Base-by-base conservation (phyloP, 179 eudicot genomes). In the Spinacia oleracea region DNA sequence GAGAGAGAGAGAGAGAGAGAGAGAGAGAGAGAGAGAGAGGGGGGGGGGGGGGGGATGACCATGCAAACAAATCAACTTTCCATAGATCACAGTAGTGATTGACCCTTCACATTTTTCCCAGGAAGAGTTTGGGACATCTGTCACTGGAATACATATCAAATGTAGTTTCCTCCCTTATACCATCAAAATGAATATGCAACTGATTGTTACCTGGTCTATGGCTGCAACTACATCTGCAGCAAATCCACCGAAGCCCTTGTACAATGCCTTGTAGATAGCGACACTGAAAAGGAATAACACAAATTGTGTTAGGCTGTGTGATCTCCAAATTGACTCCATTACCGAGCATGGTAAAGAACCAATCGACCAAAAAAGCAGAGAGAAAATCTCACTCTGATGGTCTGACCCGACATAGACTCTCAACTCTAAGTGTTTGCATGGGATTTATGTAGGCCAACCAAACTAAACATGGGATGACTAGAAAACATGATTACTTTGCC, bases 161-260 rank as follows among this genome's bases (percentile, higher is more conserved):
- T 15, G n/a, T 9, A 50, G 34, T 21, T 6, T 50, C 35, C 40
- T 40, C 76, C 8, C 23, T 18, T 55, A 2, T 18, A 43, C 43
- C 7, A 53, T 53, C n/a, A 18, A 18, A 53, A 53, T 53, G n/a
- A 46, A 63, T 20, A 53, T 12, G n/a, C 38, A 68, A 69, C 23
- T 29, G 46, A 77, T 32, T 46, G 40, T 9, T 89, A 91, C 95
- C 95, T 91, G 93, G 80, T 91, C 95, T 83, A 91, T 91, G 82
- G 95, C 95, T 76, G 95, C 95, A 45, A 91, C 95, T 12, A 91
- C 95, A 73, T 91, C 95, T 23, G 95, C 95, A 43, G 95, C 95
- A 83, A 91, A 91, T 45, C 95, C 95, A 77, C 95, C 95, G 73
- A 91, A 90, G 82, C 93, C 87, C 86, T 88, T 91, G 86, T 91